Evolutionary conservation across 2,329 filamentous ascomycete species (phyloP).

Genomic region (Aspergillus pseudotamarii): DNA sequence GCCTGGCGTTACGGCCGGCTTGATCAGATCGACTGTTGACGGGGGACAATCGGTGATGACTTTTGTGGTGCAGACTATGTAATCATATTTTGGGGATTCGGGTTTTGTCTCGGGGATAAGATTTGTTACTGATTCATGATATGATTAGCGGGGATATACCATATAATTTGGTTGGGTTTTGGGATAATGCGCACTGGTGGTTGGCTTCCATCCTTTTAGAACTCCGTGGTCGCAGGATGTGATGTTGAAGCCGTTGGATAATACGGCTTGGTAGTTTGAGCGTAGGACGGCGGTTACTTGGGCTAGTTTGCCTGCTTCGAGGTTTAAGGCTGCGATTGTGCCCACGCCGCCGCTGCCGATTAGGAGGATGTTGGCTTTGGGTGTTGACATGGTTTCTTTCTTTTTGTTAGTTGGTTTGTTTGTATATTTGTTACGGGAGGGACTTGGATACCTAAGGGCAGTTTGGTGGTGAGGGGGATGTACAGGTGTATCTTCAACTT

Average conservation of each 20-base stretch:
- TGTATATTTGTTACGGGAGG: background rate
- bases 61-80: slow-evolving; percentile 62
- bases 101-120: slow-evolving; percentile 45
- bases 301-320: slow-evolving; percentile 56
- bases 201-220: slow-evolving; percentile 54
- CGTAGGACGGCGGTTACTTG: slow-evolving; percentile 58
- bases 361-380: slow-evolving; percentile 45
- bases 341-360: slow-evolving; percentile 61
- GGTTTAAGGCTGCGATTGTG: slow-evolving; percentile 58
- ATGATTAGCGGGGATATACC: no score
- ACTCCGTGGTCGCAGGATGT: slow-evolving; percentile 59
- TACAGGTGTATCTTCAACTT: background rate
- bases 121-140: slow-evolving; percentile 5
- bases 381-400: background rate
- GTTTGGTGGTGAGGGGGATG: background rate
- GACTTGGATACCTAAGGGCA: no score
- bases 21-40: slow-evolving; percentile 51
- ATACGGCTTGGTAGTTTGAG: slow-evolving; percentile 57
- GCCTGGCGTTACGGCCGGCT: slow-evolving; percentile 54
- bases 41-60: slow-evolving; percentile 60
- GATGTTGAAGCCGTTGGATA: slow-evolving; percentile 55
- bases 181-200: slow-evolving; percentile 6
- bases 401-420: background rate
- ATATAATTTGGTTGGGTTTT: no score
- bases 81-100: slow-evolving; percentile 51